Percentiles rank a stretch among this genome's conserved stretches.
Evolutionary conservation across 257 asterid species (phyloP).

Genomic region (Solanum gandarillasii): DNA sequence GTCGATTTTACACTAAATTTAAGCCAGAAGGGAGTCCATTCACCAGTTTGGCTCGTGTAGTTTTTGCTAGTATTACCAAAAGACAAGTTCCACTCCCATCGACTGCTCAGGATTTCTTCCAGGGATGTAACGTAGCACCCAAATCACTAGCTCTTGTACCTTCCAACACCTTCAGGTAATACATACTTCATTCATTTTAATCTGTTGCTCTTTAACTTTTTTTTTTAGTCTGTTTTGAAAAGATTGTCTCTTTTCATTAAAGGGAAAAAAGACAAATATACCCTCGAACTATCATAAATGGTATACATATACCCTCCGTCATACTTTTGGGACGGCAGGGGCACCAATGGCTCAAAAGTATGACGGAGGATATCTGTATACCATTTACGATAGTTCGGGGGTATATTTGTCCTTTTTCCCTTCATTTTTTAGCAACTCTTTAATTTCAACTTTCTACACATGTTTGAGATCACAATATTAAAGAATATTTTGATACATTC

Average conservation of each 20-base stretch:
- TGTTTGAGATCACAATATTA: not conserved
- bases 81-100: not conserved
- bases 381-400: too few relatives aligned
- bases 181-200: not conserved
- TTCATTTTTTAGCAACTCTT: too few relatives aligned
- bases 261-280: too few relatives aligned
- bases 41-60: slow-evolving; percentile 2
- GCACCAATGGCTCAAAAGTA: too few relatives aligned
- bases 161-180: slow-evolving; percentile 5
- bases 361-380: too few relatives aligned
- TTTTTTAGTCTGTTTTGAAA: not conserved
- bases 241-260: not conserved
- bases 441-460: too few relatives aligned
- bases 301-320: too few relatives aligned
- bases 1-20: slow-evolving; percentile 5
- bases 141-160: not conserved
- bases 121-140: not conserved
- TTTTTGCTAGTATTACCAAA: slow-evolving; percentile 7
- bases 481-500: not conserved
- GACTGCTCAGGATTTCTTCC: not conserved
- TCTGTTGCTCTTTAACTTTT: not conserved
- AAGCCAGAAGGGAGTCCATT: slow-evolving; percentile 16
- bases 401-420: too few relatives aligned
- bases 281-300: too few relatives aligned
- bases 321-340: too few relatives aligned